Conservation (phyloP, 345 rosid species). For the Mangifera indica region DNA sequence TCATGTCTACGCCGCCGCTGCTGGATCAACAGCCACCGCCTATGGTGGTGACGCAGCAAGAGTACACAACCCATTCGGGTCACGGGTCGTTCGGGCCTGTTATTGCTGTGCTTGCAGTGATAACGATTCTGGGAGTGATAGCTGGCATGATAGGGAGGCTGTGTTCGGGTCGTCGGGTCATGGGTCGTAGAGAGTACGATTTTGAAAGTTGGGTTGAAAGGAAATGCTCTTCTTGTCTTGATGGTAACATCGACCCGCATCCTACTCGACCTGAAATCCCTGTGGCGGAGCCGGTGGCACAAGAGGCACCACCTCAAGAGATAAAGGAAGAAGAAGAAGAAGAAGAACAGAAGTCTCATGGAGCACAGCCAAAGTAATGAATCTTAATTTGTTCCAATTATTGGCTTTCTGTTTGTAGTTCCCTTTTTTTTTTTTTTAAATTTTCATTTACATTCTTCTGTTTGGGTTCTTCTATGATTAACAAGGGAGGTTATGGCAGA, state of each 20-base stretch:
- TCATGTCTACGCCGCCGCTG: conserved; percentile 39
- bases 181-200: conserved; percentile 56
- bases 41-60: conserved; percentile 30
- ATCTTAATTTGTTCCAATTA: conserved; percentile 25
- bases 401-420: not conserved
- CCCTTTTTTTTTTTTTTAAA: not conserved
- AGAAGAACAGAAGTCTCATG: conserved; percentile 15
- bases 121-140: conserved; percentile 53
- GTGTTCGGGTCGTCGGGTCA: conserved; percentile 52
- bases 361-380: conserved; percentile 20
- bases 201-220: conserved; percentile 66
- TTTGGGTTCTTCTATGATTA: not conserved
- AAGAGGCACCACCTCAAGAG: conserved; percentile 27
- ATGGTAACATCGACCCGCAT: conserved; percentile 42
- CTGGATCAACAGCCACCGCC: conserved; percentile 42
- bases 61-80: conserved; percentile 34
- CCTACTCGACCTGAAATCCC: conserved; percentile 30
- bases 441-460: not conserved
- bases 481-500: not conserved
- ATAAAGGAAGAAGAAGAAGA: conserved; percentile 33
- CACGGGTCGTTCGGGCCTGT: conserved; percentile 61
- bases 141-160: conserved; percentile 65
- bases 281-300: conserved; percentile 20
- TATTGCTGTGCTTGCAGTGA: conserved; percentile 63
- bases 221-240: conserved; percentile 66